Evolutionary conservation across 78 protist genomes (phyloP), one percentile per base, ranked within the genome.

Genomic region (Dictyostelium capitatum): DNA sequence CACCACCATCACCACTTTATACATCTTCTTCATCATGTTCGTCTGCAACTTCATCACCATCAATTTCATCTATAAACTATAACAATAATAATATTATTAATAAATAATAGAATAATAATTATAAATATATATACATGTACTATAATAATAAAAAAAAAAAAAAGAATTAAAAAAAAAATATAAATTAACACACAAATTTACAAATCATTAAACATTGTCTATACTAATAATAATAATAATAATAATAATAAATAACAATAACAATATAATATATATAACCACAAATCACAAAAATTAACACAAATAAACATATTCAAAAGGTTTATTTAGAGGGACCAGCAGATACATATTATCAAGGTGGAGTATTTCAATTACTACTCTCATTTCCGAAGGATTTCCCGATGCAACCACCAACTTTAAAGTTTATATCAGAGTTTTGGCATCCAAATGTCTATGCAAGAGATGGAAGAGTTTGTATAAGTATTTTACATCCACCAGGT

Each of bases 401-500:
- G n/a, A 91, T 95, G 95, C 84, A 74, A 64, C 97, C 97, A 46
- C 97, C 97, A 32, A 85, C 91, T 57, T 93, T 77, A 43, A 77
- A 73, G 17, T 98, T 98, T 72, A 53, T 79, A 8, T 72, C 97
- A 25, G 95, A 70, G 48, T 75, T 97, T 51, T 97, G 97, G 96
- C 98, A 97, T 80, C 98, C 98, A 72, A 97, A 97, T 84, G 82
- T 83, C 5, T 83, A 83, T 41, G 70, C 54, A 37, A 83, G 79
- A 46, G 95, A 97, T 1, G 98, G 98, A 47, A 67, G 85, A 51
- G 97, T 97, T 9, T 97, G 98, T 82, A 97, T 97, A 41, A 79
- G 94, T 64, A 97, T 97, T n/a, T 83, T 97, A 43, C 98, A 97
- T 51, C 92, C 98, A 15, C 98, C 98, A 11, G 91, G 91, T 28